These are phyloP conservation scores for Neopestalotiopsis sp. DNA, from an alignment of 2,329 filamentous ascomycete species.

Conservation along the genomic window DNA sequence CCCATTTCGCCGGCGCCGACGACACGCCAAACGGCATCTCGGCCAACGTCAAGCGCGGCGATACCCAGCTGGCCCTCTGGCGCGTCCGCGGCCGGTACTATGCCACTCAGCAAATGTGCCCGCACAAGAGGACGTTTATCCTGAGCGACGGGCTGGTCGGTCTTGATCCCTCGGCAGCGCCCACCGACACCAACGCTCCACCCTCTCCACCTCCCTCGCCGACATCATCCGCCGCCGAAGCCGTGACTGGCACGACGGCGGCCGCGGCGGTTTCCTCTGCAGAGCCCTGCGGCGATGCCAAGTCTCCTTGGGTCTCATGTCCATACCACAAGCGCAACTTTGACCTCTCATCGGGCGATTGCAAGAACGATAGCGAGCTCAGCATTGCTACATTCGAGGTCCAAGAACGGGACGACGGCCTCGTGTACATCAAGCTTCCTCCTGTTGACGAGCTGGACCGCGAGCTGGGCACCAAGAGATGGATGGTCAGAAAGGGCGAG, in stretches of 20 bases:
- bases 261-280: constrained; percentile 26
- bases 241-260: constrained; percentile 20
- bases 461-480: constrained; percentile 77
- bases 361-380: constrained; percentile 74
- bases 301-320: constrained; percentile 80
- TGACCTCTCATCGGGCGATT: constrained; percentile 73
- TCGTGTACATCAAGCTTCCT: constrained; percentile 81
- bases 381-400: constrained; percentile 83
- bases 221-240: constrained; percentile 6
- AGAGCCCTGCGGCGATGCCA: constrained; percentile 22
- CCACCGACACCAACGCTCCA: constrained; percentile 33
- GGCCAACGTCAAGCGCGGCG: constrained; percentile 81
- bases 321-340: constrained; percentile 92
- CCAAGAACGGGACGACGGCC: constrained; percentile 74
- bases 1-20: constrained; percentile 69
- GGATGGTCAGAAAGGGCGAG: constrained; percentile 79
- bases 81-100: constrained; percentile 82
- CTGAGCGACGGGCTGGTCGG: constrained; percentile 85
- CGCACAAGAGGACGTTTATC: constrained; percentile 89
- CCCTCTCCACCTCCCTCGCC: constrained; percentile 33
- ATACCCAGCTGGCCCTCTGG: constrained; percentile 89
- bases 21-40: constrained; percentile 74
- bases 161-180: constrained; percentile 46
- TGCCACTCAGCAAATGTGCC: constrained; percentile 92
- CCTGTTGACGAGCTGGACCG: constrained; percentile 81